A percentile compares a stretch with the other conserved stretches of the same genome.
phyloP scores from a whole-genome alignment of 345 rosid genomes.

The Luvunga scandens region DNA sequence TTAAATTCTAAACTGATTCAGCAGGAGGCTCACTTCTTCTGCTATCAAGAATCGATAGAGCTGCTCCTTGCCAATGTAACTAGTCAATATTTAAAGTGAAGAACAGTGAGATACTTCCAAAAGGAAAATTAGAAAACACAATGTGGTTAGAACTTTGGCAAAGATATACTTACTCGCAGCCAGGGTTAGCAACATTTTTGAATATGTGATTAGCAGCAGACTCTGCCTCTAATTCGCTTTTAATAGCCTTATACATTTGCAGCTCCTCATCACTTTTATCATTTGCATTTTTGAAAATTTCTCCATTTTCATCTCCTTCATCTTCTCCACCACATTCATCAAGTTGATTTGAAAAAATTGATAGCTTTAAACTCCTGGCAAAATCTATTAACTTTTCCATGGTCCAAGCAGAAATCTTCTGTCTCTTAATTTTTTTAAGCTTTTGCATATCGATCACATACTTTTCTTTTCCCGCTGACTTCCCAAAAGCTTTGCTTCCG shows the following conservation, averaged over 20 bases:
- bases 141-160: background rate
- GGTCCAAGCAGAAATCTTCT: constrained; percentile 69
- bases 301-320: too few relatives aligned
- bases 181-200: constrained; percentile 53
- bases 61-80: constrained; percentile 67
- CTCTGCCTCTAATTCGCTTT: constrained; percentile 61
- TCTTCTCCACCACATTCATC: too few relatives aligned
- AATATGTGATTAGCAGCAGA: constrained; percentile 60
- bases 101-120: background rate
- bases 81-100: constrained; percentile 16
- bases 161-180: constrained; percentile 42
- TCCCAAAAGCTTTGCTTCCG: constrained; percentile 24
- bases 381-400: constrained; percentile 57
- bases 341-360: constrained; percentile 23
- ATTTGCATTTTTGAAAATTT: too few relatives aligned
- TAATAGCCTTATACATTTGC: constrained; percentile 46
- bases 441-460: constrained; percentile 57
- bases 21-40: constrained; percentile 47
- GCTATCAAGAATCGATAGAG: constrained; percentile 56
- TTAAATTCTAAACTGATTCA: constrained; percentile 46
- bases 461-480: constrained; percentile 38
- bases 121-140: background rate
- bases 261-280: constrained; percentile 40
- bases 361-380: constrained; percentile 40
- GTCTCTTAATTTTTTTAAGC: constrained; percentile 56